These are phyloP conservation scores for Aspergillus quadricinctus DNA, from an alignment of 2,329 filamentous ascomycete species.

Conservation along the genomic window DNA sequence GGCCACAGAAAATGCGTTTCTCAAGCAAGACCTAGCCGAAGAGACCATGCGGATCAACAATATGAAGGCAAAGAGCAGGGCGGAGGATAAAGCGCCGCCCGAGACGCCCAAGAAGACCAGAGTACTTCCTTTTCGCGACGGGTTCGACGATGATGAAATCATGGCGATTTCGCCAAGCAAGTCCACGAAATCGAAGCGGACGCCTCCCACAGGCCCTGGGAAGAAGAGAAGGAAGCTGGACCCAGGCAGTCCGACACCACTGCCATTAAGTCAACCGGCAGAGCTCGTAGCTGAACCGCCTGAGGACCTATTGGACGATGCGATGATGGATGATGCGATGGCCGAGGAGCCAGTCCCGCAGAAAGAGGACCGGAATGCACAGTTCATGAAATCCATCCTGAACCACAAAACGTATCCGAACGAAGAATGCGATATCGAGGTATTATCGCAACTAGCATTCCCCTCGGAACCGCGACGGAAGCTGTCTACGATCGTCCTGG, in stretches of 20 bases:
- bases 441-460: constrained; percentile 49
- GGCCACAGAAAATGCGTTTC: constrained; percentile 56
- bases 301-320: constrained; percentile 19
- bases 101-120: constrained; percentile 50
- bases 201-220: constrained; percentile 52
- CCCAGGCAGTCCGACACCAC: constrained; percentile 50
- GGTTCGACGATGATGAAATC: constrained; percentile 61
- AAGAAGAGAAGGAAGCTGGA: constrained; percentile 54
- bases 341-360: constrained; percentile 23
- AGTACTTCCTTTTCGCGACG: constrained; percentile 52
- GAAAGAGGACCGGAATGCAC: constrained; percentile 23
- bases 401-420: constrained; percentile 50
- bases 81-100: constrained; percentile 36
- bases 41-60: constrained; percentile 48
- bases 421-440: constrained; percentile 51
- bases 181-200: constrained; percentile 45
- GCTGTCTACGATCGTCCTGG: constrained; percentile 53
- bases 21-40: constrained; percentile 57
- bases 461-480: constrained; percentile 48
- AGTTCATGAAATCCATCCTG: constrained; percentile 52
- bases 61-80: constrained; percentile 32
- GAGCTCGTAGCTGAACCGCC: constrained; percentile 25
- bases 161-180: constrained; percentile 53
- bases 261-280: constrained; percentile 37
- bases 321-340: constrained; percentile 14